These are phyloP conservation scores for Colletotrichum sp. DNA, from an alignment of 2,329 filamentous ascomycete genomes.

Conservation along the genomic window DNA sequence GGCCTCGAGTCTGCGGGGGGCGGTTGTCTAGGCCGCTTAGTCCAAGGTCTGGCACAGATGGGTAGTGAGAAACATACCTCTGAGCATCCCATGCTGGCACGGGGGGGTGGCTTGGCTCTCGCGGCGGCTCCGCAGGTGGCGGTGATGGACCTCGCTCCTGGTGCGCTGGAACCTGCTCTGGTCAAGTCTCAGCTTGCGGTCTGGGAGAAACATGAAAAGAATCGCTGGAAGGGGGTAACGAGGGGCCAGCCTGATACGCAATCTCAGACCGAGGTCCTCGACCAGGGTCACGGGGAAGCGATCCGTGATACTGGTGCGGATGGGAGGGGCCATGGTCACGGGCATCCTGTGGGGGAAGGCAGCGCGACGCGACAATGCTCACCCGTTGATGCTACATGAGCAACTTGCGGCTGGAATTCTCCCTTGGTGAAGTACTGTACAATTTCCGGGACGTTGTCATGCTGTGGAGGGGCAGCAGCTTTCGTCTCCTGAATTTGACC, in stretches of 20 bases:
- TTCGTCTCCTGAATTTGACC: background rate
- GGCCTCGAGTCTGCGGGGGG: conserved; percentile 73
- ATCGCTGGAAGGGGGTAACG: conserved; percentile 31
- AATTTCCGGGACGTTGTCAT: conserved; percentile 34
- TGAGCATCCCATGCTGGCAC: conserved; percentile 57
- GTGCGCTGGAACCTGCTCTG: conserved; percentile 39
- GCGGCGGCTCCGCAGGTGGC: conserved; percentile 37
- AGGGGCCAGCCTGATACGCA: conserved; percentile 24
- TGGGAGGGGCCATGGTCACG: conserved; percentile 14
- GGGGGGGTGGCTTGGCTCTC: conserved; percentile 37
- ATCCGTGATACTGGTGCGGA: conserved; percentile 10
- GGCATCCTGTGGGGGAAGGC: conserved; percentile 20
- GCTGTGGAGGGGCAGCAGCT: background rate
- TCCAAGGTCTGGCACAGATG: background rate
- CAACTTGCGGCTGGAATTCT: conserved; percentile 48
- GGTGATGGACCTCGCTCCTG: conserved; percentile 24
- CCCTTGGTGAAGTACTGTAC: conserved; percentile 61
- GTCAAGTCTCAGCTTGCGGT: conserved; percentile 53
- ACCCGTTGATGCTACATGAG: conserved; percentile 31
- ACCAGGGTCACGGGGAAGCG: conserved; percentile 12
- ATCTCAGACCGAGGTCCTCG: conserved; percentile 25
- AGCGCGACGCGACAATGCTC: conserved; percentile 31
- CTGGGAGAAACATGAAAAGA: conserved; percentile 44
- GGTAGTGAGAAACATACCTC: conserved; percentile 41
- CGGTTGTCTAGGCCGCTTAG: conserved; percentile 57